These are phyloP conservation scores for Eucalyptus cladocalyx DNA, from an alignment of 345 rosid species.

Conservation along the genomic window DNA sequence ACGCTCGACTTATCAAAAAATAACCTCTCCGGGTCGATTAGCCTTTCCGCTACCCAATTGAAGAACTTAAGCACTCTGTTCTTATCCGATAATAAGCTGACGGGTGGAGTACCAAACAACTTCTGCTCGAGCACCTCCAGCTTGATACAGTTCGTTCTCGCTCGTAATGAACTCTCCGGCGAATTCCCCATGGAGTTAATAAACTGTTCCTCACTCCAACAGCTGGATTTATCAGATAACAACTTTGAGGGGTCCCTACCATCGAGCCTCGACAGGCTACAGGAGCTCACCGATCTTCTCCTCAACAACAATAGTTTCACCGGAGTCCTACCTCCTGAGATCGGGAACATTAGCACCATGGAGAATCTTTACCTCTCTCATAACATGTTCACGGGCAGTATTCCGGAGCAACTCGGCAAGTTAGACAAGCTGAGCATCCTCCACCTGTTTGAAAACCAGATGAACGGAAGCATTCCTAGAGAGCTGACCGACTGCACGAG, in stretches of 20 bases:
- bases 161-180: constrained; percentile 46
- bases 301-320: constrained; percentile 41
- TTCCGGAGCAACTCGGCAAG: constrained; percentile 62
- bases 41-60: constrained; percentile 19
- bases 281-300: constrained; percentile 22
- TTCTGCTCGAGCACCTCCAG: constrained; percentile 42
- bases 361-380: constrained; percentile 40
- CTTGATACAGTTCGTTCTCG: constrained; percentile 36
- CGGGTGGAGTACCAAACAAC: constrained; percentile 38
- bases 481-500: constrained; percentile 72
- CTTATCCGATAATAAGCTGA: constrained; percentile 37
- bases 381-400: constrained; percentile 50
- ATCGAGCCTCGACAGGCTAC: constrained; percentile 32
- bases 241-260: constrained; percentile 46
- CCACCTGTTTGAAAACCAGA: constrained; percentile 62
- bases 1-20: constrained; percentile 56
- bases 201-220: constrained; percentile 46
- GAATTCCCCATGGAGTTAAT: constrained; percentile 46
- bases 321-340: constrained; percentile 33
- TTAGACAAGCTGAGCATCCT: constrained; percentile 30
- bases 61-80: constrained; percentile 29
- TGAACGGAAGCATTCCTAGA: constrained; percentile 60
- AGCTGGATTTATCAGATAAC: constrained; percentile 55
- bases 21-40: constrained; percentile 53
- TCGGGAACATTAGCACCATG: constrained; percentile 59